Base-by-base conservation (phyloP, 495 filamentous ascomycete species). In the Penicillium pancosmium region DNA sequence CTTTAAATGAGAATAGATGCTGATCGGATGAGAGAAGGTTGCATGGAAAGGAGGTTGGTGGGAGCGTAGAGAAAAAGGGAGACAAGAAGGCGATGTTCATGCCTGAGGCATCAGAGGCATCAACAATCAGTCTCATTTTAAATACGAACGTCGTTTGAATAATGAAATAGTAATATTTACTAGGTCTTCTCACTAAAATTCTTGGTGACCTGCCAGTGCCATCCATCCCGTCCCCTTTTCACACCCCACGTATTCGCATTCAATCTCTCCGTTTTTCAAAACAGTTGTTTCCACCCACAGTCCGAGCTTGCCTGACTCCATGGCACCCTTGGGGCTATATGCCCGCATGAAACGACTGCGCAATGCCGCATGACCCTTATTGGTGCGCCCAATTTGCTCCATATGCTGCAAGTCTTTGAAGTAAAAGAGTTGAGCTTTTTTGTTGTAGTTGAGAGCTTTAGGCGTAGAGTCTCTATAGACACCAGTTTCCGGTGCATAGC, bases 181-280 rank as follows among this genome's bases (percentile, higher is more conserved):
- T 7, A 7, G 27, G 27, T 31, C 27, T 31, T 31, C 27, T 31
- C 27, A 31, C 27, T 6, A 31, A 4, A n/a, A 41, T 15, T 16
- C 38, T 41, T 46, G n/a, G 6, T 10, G 18, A 18, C 18, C 16
- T 46, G 41, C 41, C n/a, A 46, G 16, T 19, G 54, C 54, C 54
- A 56, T 40, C 54, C 54, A 56, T 1, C 71, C 71, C 18, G 71
- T 74, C 6, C 67, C 67, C 36, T 69, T 62, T 23, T 52, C 12
- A 43, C 71, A 72, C 7, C 71, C 71, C 18, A 74, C 54, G 60
- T 74, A 72, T 56, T 74, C 71, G 21, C 61, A 64, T 48, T 70
- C 62, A 34, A 74, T 52, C 40, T 72, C 69, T 7, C 48, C 44
- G 2, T 13, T 40, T 43, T 62, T 65, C 43, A 74, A 25, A 4